Percentiles rank a stretch among this genome's conserved stretches.
phyloP scores from a whole-genome alignment of 805 yeast species.

The Yarrowia sp. region DNA sequence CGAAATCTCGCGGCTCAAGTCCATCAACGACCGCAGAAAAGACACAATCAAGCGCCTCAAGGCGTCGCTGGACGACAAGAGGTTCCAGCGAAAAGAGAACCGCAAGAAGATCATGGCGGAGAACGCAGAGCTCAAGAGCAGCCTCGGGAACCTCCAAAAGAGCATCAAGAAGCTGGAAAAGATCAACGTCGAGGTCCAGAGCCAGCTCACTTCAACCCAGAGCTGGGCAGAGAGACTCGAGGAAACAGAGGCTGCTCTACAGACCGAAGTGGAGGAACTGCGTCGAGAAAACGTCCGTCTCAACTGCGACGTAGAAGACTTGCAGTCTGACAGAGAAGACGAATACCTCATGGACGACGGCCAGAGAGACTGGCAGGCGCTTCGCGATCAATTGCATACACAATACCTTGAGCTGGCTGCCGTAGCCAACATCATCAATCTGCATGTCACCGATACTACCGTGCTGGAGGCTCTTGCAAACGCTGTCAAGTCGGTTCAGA shows the following conservation, averaged over 20 bases:
- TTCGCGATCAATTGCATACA: conserved; percentile 4
- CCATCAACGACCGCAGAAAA: not conserved
- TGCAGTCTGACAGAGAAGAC: conserved; percentile 18
- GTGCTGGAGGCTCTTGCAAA: conserved; percentile 7
- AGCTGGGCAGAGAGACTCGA: conserved; percentile 4
- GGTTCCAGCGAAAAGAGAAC: conserved; percentile 8
- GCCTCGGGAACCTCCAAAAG: not conserved
- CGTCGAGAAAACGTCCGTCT: conserved; percentile 8
- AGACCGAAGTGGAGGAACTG: conserved; percentile 1
- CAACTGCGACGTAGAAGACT: conserved; percentile 12
- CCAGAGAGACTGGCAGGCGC: conserved; percentile 13
- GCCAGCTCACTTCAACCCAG: conserved; percentile 1
- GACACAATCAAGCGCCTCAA: not conserved
- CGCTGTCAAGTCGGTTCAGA: conserved; percentile 10
- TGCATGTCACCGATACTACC: not conserved
- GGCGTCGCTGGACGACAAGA: not conserved
- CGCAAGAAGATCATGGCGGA: conserved; percentile 18
- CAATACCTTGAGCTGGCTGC: conserved; percentile 6
- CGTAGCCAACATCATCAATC: conserved; percentile 14
- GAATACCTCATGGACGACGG: conserved; percentile 15
- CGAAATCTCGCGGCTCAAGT: not conserved
- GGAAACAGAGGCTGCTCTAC: not conserved
- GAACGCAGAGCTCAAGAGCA: conserved; percentile 4
- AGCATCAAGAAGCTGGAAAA: conserved; percentile 2
- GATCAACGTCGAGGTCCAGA: conserved; percentile 2